phyloP scores from a whole-genome alignment of 2,329 filamentous ascomycete species.

The Penicillium janthinellum region DNA sequence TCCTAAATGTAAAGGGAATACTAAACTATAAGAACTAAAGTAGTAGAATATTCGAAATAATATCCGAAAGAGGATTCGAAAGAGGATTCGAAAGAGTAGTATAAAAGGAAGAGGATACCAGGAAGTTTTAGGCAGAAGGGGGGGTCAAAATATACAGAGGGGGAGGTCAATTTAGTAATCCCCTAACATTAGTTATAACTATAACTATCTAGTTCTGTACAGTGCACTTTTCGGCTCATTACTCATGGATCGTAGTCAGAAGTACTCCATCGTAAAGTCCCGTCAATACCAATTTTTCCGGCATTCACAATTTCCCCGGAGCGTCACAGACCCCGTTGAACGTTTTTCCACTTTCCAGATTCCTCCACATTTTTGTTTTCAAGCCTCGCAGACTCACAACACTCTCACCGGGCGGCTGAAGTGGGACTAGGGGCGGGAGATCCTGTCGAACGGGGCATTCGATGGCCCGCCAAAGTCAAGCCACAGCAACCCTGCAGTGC shows the following conservation, averaged over 20 bases:
- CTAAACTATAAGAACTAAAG: too few relatives aligned
- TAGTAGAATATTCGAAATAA: too few relatives aligned
- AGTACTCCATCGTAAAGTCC: too few relatives aligned
- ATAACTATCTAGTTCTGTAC: neutral
- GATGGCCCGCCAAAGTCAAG: neutral
- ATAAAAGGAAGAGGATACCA: too few relatives aligned
- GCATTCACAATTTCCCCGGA: neutral
- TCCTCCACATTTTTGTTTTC: neutral
- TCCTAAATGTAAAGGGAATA: too few relatives aligned
- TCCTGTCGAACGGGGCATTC: neutral
- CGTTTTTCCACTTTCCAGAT: neutral
- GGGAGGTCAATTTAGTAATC: too few relatives aligned
- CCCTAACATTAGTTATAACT: too few relatives aligned
- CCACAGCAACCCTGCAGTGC: neutral
- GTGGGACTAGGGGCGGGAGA: conserved; percentile 3
- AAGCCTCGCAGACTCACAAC: neutral
- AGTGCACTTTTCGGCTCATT: neutral
- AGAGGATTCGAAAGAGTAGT: too few relatives aligned
- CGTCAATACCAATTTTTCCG: neutral
- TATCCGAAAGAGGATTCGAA: too few relatives aligned
- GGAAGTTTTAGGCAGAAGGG: too few relatives aligned
- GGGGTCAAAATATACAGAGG: too few relatives aligned
- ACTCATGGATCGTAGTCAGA: neutral
- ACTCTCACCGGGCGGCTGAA: neutral
- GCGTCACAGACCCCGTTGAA: neutral